Base-by-base conservation (phyloP, 345 rosid genomes). In the Lagerstroemia speciosa region DNA sequence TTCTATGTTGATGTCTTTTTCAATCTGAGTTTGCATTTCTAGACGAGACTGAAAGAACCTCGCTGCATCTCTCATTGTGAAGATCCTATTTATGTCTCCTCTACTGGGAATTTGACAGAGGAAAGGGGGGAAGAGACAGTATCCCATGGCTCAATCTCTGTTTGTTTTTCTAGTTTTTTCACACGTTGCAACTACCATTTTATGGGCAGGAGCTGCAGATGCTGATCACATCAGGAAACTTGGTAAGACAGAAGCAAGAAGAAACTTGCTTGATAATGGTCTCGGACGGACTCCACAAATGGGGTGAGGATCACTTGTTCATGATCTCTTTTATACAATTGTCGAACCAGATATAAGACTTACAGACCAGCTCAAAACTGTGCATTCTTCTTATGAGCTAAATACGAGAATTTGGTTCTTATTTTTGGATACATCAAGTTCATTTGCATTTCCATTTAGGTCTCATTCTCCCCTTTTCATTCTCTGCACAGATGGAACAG, bases 241-340 rank as follows among this genome's bases (percentile, higher is more conserved):
- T 65, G 67, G 40, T 33, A 45, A 55, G 8, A 78, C 73, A 46
- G 34, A 69, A 58, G 73, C 66, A 40, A 70, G 86, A 75, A 76
- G 92, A 78, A 72, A 68, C 69, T 77, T 89, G 65, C 81, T 89
- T 2, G 80, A 84, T 32, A 89, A 87, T 78, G 86, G 90, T 8
- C 85, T 87, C 37, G 89, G 83, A 34, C 67, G 75, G 70, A 85
- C 96, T 84, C 92, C 96, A 79, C 92, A 88, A 52, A 87, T 89
- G 96, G 96, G 96, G 89, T 84, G 76, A 40, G 43, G 15, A 22
- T 26, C 58, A 12, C 61, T 69, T 29, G 50, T 30, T 26, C 14
- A 5, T 26, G 24, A 50, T n/a, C 27, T 30, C 8, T n/a, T 24
- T 20, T 15, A 30, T n/a, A n/a, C n/a, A n/a, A n/a, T n/a, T n/a